Conservation (phyloP, 371 early-diverging fungal species). For the Mucor piriformis region DNA sequence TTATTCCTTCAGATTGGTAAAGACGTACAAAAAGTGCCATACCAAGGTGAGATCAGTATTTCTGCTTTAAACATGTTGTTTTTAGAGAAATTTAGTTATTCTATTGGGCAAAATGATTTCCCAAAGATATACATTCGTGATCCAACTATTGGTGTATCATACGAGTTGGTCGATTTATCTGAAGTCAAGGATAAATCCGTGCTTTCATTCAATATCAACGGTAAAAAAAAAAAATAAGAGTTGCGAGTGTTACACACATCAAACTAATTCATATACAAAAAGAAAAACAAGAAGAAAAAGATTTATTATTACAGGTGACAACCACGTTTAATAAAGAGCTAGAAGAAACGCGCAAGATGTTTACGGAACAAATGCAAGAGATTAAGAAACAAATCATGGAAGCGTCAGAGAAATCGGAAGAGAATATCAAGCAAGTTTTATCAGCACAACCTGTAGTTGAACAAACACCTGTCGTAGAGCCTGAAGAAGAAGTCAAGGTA, state of each 20-base stretch:
- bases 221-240: conserved; percentile 33
- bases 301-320: conserved; percentile 33
- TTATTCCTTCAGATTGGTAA: conserved; percentile 64
- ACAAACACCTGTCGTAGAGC: background rate
- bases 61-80: conserved; percentile 69
- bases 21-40: conserved; percentile 59
- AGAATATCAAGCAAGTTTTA: background rate
- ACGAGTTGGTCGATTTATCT: conserved; percentile 68
- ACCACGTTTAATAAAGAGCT: conserved; percentile 39
- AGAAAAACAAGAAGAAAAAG: conserved; percentile 35
- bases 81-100: conserved; percentile 67
- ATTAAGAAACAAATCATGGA: conserved; percentile 36
- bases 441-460: conserved; percentile 6
- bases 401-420: conserved; percentile 15
- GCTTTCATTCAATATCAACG: conserved; percentile 66
- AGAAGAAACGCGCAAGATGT: conserved; percentile 29
- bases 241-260: background rate
- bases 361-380: conserved; percentile 40
- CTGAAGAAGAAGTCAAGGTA: conserved; percentile 67
- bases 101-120: conserved; percentile 63
- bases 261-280: background rate
- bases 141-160: conserved; percentile 57
- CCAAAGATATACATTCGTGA: conserved; percentile 74
- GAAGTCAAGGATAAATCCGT: conserved; percentile 69
- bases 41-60: conserved; percentile 61